Conservation (phyloP, 345 rosid species). For the Gossypium turneri region DNA sequence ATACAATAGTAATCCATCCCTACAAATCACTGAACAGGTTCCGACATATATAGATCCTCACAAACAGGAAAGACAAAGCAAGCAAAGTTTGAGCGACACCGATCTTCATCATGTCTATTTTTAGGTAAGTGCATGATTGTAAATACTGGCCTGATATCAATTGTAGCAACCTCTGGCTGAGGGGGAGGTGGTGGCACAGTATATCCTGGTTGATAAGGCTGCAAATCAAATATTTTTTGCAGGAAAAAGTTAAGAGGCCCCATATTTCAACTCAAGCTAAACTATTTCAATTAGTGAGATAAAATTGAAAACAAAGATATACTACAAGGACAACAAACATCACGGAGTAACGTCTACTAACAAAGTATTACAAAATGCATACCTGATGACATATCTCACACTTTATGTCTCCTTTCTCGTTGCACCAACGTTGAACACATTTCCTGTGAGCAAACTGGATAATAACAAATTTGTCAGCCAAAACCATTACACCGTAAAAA, state of each 20-base stretch:
- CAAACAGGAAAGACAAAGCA: constrained; percentile 2
- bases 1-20: background rate
- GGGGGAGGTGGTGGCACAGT: constrained; percentile 70
- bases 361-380: background rate
- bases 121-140: background rate
- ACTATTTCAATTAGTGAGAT: background rate
- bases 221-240: constrained; percentile 16
- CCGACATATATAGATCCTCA: background rate
- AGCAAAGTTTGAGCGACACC: background rate
- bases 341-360: background rate
- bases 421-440: constrained; percentile 97
- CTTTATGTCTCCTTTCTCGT: constrained; percentile 84
- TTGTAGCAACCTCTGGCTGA: constrained; percentile 53
- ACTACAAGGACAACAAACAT: background rate
- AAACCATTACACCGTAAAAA: background rate
- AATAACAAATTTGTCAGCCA: constrained; percentile 14
- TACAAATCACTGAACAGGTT: background rate
- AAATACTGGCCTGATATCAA: constrained; percentile 72
- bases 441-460: constrained; percentile 93
- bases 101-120: background rate
- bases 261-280: background rate
- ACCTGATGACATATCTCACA: constrained; percentile 99
- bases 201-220: constrained; percentile 89
- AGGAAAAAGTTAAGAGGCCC: constrained; percentile 3
- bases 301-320: background rate